phyloP scores from a whole-genome alignment of 371 early-diverging fungal species.

The Nematocida sp. region DNA sequence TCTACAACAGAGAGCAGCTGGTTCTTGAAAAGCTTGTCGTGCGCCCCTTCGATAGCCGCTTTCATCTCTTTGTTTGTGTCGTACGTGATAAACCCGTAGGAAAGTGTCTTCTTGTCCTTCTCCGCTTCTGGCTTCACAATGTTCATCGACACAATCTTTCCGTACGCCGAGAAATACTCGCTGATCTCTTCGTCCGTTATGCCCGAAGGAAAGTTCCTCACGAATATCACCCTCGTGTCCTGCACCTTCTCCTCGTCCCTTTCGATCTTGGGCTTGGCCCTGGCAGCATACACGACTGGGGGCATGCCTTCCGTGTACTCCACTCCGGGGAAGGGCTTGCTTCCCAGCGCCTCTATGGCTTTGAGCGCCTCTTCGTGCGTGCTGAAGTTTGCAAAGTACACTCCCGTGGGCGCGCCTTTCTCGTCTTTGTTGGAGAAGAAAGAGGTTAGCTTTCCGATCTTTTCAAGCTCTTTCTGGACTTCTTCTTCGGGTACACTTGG shows the following conservation, averaged over 20 bases:
- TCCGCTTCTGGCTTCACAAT: constrained; percentile 42
- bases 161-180: constrained; percentile 75
- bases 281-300: constrained; percentile 78
- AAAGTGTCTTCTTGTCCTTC: constrained; percentile 37
- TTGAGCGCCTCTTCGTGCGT: constrained; percentile 80
- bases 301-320: constrained; percentile 68
- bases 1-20: constrained; percentile 51
- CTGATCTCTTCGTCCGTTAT: constrained; percentile 73
- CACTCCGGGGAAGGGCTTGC: constrained; percentile 76
- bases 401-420: constrained; percentile 75
- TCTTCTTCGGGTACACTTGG: constrained; percentile 42
- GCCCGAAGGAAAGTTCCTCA: constrained; percentile 82
- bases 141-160: constrained; percentile 64
- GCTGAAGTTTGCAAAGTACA: constrained; percentile 97
- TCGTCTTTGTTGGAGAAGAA: constrained; percentile 60
- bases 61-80: constrained; percentile 59
- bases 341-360: constrained; percentile 92
- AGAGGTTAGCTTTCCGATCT: constrained; percentile 62
- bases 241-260: constrained; percentile 84
- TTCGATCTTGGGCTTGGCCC: constrained; percentile 94
- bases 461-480: constrained; percentile 43
- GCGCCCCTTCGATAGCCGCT: constrained; percentile 59
- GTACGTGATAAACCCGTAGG: constrained; percentile 62
- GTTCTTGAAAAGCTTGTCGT: constrained; percentile 55
- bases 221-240: constrained; percentile 77